Evolutionary conservation across 106 monocot genomes (phyloP), one percentile per base, ranked within the genome.

Genomic region (Phalaenopsis aphrodite): DNA sequence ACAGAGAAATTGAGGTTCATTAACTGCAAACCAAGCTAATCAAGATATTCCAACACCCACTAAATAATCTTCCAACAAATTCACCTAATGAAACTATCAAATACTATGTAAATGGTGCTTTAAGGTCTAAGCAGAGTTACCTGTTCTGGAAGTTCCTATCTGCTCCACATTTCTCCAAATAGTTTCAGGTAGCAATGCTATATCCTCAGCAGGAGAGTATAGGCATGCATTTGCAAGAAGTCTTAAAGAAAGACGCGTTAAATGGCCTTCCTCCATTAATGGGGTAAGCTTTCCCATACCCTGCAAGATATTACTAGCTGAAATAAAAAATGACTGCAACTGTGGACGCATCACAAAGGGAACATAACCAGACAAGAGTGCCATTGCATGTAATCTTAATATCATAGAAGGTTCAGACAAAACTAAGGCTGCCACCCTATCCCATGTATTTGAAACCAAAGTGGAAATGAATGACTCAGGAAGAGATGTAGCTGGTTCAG

Each of bases 151-250:
- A 65, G 69, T 77, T 57, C 76, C 87, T 75, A 98, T 87, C 24
- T 66, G 83, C 82, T 94, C 87, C 78, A 98, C 55, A 55, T 84
- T 94, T 49, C 72, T 82, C 98, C 98, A 98, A 82, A 98, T 88
- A 85, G 79, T 81, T 81, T 92, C 90, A 84, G 92, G 89, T 88
- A 98, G 85, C 68, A 98, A 89, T 84, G 77, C 43, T 75, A 98
- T 87, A 85, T 94, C 92, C 78, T 98, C 94, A 81, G 66, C 79
- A 81, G 94, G 84, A 72, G 98, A 92, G 84, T 91, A 86, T 15
- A 98, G 43, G 43, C 98, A 98, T 41, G 86, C 92, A 87, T 64
- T 88, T 78, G 91, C 90, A 79, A 98, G 88, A 78, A 98, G 85
- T 78, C 77, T 48, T 80, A 98, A 83, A 46, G 94, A 92, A 56